Percentiles rank a stretch among this genome's conserved stretches.
phyloP scores from a whole-genome alignment of 768 basidiomycete genomes.

The Collybia nuda region DNA sequence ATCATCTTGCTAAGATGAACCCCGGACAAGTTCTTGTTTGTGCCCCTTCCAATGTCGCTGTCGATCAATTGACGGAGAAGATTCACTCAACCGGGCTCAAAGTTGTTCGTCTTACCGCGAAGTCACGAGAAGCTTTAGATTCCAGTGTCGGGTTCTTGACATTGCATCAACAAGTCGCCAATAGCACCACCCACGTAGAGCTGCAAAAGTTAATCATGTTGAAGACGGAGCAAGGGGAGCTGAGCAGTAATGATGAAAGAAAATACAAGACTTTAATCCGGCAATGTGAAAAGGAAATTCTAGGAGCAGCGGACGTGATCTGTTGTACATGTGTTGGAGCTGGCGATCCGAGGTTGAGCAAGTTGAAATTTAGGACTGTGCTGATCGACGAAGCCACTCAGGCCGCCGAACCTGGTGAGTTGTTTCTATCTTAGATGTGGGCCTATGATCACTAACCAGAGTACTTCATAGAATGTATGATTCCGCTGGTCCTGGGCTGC shows the following conservation, averaged over 20 bases:
- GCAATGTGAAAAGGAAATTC: conserved; percentile 97
- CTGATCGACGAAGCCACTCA: conserved; percentile 99
- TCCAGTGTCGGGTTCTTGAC: conserved; percentile 95
- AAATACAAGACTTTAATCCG: conserved; percentile 96
- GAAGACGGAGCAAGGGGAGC: conserved; percentile 96
- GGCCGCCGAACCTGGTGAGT: conserved; percentile 89
- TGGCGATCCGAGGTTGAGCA: conserved; percentile 93
- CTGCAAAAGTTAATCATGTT: conserved; percentile 97
- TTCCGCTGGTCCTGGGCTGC: conserved; percentile 95
- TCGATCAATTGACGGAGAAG: conserved; percentile 98
- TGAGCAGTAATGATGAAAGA: conserved; percentile 94
- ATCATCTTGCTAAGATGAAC: conserved; percentile 99
- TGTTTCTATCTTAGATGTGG: conserved; percentile 12
- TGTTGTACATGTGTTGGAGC: conserved; percentile 98
- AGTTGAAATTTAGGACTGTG: conserved; percentile 98
- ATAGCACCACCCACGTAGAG: conserved; percentile 94
- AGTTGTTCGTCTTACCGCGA: conserved; percentile 96
- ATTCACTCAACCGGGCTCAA: conserved; percentile 99
- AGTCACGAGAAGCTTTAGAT: conserved; percentile 96
- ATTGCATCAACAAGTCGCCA: conserved; percentile 95
- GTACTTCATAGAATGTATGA: conserved; percentile 86
- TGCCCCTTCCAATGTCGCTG: conserved; percentile 98
- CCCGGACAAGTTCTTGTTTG: conserved; percentile 98
- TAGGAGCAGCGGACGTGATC: conserved; percentile 94
- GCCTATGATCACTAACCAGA: conserved; percentile 12